phyloP scores from a whole-genome alignment of 305 asterid genomes.

The Solanum hybrid region DNA sequence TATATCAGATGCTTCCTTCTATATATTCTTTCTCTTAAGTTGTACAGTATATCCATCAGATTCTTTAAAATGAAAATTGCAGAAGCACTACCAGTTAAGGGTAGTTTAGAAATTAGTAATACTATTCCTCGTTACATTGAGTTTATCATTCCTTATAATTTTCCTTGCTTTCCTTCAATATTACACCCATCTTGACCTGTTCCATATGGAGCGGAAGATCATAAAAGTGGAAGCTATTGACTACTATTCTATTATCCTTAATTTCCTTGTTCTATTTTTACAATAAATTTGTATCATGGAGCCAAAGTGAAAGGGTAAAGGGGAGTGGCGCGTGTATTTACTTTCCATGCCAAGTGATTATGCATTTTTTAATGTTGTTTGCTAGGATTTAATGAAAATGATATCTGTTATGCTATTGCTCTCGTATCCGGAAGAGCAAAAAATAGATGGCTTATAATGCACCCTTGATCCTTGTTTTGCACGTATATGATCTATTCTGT shows the following conservation, averaged over 20 bases:
- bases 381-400: neutral
- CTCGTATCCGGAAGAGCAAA: neutral
- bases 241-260: neutral
- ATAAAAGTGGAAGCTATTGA: neutral
- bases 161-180: neutral
- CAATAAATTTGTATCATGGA: neutral
- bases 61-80: neutral
- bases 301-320: neutral
- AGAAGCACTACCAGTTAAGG: neutral
- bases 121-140: neutral
- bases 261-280: neutral
- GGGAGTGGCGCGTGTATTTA: neutral
- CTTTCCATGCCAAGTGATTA: neutral
- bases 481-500: neutral
- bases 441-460: neutral
- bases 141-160: neutral
- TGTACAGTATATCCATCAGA: neutral
- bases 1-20: conserved; percentile 6
- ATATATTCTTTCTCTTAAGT: neutral
- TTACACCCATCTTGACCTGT: neutral
- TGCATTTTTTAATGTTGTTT: neutral
- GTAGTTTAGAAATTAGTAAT: neutral
- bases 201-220: neutral
- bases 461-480: neutral
- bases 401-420: neutral